These are phyloP conservation scores for Nothophytophthora sp. DNA, from an alignment of 352 stramenopile species.

Conservation along the genomic window DNA sequence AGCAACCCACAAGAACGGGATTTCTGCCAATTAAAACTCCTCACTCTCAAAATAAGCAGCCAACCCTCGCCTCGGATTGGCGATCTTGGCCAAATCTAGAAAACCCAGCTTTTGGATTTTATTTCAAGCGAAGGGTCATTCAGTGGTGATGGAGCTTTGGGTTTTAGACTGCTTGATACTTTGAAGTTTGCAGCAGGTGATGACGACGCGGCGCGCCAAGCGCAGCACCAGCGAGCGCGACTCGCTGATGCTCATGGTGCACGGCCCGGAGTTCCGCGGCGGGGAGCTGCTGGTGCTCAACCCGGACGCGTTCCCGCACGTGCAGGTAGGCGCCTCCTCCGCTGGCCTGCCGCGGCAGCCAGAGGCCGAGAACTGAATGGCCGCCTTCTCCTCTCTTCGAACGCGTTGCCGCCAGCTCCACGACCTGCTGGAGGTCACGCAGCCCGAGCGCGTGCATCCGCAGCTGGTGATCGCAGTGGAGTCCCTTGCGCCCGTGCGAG, in stretches of 20 bases:
- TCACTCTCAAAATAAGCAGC: too few relatives aligned
- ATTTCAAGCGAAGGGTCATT: too few relatives aligned
- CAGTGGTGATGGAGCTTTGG: too few relatives aligned
- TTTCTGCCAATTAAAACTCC: too few relatives aligned
- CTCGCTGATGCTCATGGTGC: conserved; percentile 65
- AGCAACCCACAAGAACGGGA: too few relatives aligned
- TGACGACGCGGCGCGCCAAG: conserved; percentile 27
- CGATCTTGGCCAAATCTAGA: too few relatives aligned
- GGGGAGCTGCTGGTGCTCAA: conserved; percentile 78
- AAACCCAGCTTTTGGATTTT: too few relatives aligned
- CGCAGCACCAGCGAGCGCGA: conserved; percentile 40
- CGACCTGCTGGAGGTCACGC: conserved; percentile 63
- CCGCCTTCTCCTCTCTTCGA: not conserved
- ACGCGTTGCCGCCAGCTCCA: conserved; percentile 19
- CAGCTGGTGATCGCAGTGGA: conserved; percentile 68
- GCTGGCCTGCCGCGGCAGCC: too few relatives aligned
- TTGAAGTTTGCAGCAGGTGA: too few relatives aligned
- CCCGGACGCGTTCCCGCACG: conserved; percentile 66
- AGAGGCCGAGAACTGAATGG: not conserved
- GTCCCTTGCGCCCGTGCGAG: conserved; percentile 60
- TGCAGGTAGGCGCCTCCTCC: conserved; percentile 26
- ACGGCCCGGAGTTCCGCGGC: conserved; percentile 66
- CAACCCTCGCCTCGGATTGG: too few relatives aligned
- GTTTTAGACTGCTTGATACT: not conserved
- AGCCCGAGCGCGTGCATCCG: conserved; percentile 57